These are phyloP conservation scores for Colletotrichum lentis DNA, from an alignment of 2,329 filamentous ascomycete genomes.

Conservation along the genomic window DNA sequence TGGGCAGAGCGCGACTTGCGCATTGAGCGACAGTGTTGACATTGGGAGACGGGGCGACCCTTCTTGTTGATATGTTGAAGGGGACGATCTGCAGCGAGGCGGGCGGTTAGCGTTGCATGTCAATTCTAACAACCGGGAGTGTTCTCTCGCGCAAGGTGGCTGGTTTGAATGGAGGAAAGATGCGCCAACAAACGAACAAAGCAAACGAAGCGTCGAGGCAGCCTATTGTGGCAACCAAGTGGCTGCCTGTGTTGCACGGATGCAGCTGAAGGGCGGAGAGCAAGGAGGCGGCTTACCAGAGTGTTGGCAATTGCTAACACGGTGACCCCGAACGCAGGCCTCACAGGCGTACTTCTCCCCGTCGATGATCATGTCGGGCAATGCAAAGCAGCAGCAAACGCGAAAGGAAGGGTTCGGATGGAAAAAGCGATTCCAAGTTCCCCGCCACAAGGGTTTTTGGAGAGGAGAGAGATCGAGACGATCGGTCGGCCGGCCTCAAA, in stretches of 20 bases:
- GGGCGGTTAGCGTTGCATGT: constrained; percentile 41
- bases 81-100: constrained; percentile 73
- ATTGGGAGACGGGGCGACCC: constrained; percentile 96
- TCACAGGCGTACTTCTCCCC: constrained; percentile 98
- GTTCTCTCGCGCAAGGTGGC: neutral
- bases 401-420: constrained; percentile 26
- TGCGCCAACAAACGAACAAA: neutral
- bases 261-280: constrained; percentile 1
- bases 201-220: neutral
- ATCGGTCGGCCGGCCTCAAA: constrained; percentile 27
- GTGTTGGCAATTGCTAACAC: constrained; percentile 98
- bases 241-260: neutral
- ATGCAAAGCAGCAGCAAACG: constrained; percentile 6
- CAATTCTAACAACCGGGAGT: neutral
- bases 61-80: constrained; percentile 97
- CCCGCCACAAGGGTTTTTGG: constrained; percentile 32
- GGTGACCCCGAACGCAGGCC: constrained; percentile 96
- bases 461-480: constrained; percentile 32
- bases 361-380: constrained; percentile 77
- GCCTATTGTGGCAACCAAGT: neutral
- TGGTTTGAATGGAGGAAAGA: neutral
- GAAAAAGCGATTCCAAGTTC: constrained; percentile 31
- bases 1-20: constrained; percentile 96
- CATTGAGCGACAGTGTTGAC: constrained; percentile 92
- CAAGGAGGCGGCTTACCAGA: constrained; percentile 71